phyloP scores from a whole-genome alignment of 2,329 filamentous ascomycete genomes.

The Talaromyces sp. region DNA sequence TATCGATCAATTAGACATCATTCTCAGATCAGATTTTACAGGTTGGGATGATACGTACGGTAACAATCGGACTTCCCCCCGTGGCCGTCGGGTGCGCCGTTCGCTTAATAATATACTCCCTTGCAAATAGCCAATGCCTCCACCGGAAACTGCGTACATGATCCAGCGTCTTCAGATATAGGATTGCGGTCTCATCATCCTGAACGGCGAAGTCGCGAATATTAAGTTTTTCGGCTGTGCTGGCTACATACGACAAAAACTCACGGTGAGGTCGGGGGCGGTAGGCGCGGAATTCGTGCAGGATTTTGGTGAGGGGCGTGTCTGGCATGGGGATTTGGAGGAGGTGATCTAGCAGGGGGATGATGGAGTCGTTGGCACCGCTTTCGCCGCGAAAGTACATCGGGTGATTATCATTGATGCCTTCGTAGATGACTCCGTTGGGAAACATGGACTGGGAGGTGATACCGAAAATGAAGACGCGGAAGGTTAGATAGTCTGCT shows the following conservation, averaged over 20 bases:
- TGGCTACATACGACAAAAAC: conserved; percentile 71
- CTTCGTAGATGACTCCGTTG: conserved; percentile 83
- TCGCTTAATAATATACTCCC: conserved; percentile 48
- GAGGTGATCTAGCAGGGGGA: conserved; percentile 84
- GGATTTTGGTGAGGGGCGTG: conserved; percentile 83
- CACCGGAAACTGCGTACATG: conserved; percentile 50
- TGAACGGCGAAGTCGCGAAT: conserved; percentile 37
- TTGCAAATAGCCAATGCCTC: conserved; percentile 49
- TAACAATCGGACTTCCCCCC: conserved; percentile 48
- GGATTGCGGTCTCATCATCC: conserved; percentile 39
- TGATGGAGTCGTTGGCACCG: conserved; percentile 92
- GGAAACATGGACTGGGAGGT: conserved; percentile 93
- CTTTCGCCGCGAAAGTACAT: conserved; percentile 86
- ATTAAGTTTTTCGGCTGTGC: conserved; percentile 48
- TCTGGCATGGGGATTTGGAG: conserved; percentile 81
- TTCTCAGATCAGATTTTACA: not conserved
- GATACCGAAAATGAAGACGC: conserved; percentile 96
- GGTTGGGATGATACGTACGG: conserved; percentile 29
- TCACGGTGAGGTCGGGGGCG: conserved; percentile 82
- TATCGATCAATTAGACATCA: conserved; percentile 16
- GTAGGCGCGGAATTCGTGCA: conserved; percentile 85
- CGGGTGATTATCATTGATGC: conserved; percentile 66
- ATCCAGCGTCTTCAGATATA: conserved; percentile 45
- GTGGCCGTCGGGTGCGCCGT: conserved; percentile 48
- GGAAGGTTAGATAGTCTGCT: conserved; percentile 79